Evolutionary conservation across 1,284 basidiomycete species (phyloP).

Genomic region (Termitomyces sp.): DNA sequence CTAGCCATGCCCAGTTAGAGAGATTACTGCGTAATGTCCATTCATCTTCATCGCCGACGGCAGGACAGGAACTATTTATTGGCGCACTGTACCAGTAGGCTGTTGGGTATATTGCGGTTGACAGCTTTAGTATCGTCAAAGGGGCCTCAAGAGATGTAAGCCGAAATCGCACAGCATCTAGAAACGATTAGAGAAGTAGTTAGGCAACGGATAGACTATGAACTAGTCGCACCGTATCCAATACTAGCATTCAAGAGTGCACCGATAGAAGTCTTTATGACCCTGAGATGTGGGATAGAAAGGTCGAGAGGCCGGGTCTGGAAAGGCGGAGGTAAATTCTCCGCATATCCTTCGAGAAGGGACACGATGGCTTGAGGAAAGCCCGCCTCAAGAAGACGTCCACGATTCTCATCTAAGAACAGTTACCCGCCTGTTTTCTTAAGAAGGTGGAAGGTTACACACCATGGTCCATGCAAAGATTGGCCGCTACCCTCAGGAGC

Average conservation of each 20-base stretch:
- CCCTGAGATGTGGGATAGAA: constrained; percentile 57
- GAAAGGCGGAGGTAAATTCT: constrained; percentile 41
- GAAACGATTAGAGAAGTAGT: neutral
- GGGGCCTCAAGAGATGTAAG: constrained; percentile 64
- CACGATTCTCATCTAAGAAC: constrained; percentile 56
- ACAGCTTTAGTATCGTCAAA: constrained; percentile 61
- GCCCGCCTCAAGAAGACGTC: constrained; percentile 59
- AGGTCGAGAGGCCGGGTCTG: constrained; percentile 43
- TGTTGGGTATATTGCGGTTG: constrained; percentile 64
- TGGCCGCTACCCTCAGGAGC: constrained; percentile 69
- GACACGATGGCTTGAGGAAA: constrained; percentile 63
- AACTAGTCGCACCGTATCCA: constrained; percentile 55
- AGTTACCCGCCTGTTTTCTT: constrained; percentile 1
- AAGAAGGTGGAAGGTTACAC: constrained; percentile 1
- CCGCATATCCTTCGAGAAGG: constrained; percentile 65
- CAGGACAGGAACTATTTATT: neutral
- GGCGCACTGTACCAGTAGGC: constrained; percentile 49
- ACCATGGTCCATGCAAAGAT: constrained; percentile 80
- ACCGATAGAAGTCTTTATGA: constrained; percentile 75
- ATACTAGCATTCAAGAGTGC: constrained; percentile 77
- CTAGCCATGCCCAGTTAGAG: constrained; percentile 73
- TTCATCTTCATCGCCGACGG: constrained; percentile 40
- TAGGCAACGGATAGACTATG: neutral
- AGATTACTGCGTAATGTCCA: constrained; percentile 64
- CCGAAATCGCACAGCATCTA: constrained; percentile 68